Evolutionary conservation across 2,329 filamentous ascomycete genomes (phyloP).

Genomic region (Beauveria bassiana): DNA sequence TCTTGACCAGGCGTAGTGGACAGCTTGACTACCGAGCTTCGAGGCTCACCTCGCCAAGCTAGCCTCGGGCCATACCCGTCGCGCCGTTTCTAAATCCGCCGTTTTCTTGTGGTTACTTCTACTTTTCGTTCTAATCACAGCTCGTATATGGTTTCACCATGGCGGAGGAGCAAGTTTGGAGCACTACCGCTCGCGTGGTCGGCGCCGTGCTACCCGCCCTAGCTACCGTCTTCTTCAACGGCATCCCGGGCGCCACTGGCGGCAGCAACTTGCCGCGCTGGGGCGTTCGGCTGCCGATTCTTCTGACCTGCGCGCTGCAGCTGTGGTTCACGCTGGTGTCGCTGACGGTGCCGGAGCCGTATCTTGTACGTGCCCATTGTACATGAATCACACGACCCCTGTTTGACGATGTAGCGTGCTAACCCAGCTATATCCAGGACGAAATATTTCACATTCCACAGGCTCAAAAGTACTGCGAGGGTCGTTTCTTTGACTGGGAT

Average conservation of each 20-base stretch:
- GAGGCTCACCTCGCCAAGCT: background rate
- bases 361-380: slow-evolving; percentile 35
- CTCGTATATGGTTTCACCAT: background rate
- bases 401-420: background rate
- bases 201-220: slow-evolving; percentile 6
- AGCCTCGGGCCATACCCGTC: background rate
- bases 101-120: background rate
- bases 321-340: slow-evolving; percentile 32
- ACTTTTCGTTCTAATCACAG: background rate
- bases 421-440: slow-evolving; percentile 44
- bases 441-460: slow-evolving; percentile 88
- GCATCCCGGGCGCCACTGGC: background rate
- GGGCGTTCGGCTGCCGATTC: slow-evolving; percentile 10
- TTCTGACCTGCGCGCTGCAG: slow-evolving; percentile 4
- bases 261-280: slow-evolving; percentile 11
- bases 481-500: slow-evolving; percentile 74
- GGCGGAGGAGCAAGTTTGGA: slow-evolving; percentile 1
- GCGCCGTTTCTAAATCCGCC: background rate
- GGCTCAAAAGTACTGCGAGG: slow-evolving; percentile 76
- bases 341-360: slow-evolving; percentile 41
- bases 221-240: slow-evolving; percentile 10
- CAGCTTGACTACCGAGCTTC: background rate
- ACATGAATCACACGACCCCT: background rate
- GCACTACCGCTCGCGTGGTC: background rate
- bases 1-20: background rate